Conservation (phyloP, 345 rosid genomes). For the Eucalyptus cladocalyx region DNA sequence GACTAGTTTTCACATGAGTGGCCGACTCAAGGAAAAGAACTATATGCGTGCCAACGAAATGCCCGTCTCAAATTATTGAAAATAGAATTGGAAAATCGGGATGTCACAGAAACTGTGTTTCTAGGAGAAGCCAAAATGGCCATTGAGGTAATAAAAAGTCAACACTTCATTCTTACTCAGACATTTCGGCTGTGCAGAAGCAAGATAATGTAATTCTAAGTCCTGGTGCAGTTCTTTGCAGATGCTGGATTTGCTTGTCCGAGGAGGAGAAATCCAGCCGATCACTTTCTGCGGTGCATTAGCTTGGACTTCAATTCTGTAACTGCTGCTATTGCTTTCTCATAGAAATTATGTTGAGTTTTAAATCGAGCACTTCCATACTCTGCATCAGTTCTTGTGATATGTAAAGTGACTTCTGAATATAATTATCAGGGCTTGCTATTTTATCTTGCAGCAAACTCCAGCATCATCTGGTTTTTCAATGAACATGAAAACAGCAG, state of each 20-base stretch:
- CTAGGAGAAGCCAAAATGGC: conserved; percentile 1
- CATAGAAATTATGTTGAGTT: neutral
- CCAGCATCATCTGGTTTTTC: neutral
- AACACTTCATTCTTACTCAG: neutral
- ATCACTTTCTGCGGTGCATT: neutral
- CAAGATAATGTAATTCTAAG: neutral
- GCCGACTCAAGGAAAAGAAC: too few species aligned
- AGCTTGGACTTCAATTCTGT: neutral
- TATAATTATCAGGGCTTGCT: neutral
- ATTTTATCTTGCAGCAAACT: neutral
- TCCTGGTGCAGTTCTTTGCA: conserved; percentile 20
- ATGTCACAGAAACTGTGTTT: conserved; percentile 13
- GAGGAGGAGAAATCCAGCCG: conserved; percentile 2
- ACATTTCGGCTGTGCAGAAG: neutral
- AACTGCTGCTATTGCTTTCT: neutral
- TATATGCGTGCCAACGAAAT: too few species aligned
- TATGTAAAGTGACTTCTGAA: neutral
- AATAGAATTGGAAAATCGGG: too few species aligned
- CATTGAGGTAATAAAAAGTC: neutral
- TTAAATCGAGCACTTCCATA: neutral
- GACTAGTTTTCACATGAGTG: too few species aligned
- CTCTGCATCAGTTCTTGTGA: neutral
- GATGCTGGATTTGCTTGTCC: conserved; percentile 42
- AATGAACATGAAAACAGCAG: neutral
- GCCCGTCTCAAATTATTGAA: too few species aligned